Evolutionary conservation across 2,329 filamentous ascomycete genomes (phyloP).

Genomic region (Juglanconis sp.): DNA sequence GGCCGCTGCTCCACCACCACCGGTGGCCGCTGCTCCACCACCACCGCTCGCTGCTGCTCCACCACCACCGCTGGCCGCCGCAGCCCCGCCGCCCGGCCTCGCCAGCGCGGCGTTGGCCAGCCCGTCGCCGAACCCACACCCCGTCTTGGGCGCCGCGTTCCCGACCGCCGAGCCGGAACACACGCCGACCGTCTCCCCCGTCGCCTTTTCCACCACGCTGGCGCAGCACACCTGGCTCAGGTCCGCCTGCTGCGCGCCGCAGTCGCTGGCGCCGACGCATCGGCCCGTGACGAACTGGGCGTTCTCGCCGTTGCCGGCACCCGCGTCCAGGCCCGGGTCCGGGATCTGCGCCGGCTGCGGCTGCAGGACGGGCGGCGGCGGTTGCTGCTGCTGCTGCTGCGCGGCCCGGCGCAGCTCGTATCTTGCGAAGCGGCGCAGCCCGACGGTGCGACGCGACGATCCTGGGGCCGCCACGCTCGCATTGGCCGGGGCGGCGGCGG

Average conservation of each 20-base stretch:
- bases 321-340: background rate
- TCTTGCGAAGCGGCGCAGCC: constrained; percentile 3
- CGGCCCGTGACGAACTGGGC: constrained; percentile 10
- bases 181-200: constrained; percentile 2
- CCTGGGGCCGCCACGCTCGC: background rate
- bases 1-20: background rate
- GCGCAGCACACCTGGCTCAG: constrained; percentile 11
- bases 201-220: background rate
- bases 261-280: constrained; percentile 4
- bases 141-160: constrained; percentile 6
- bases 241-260: constrained; percentile 6
- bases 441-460: too few relatives aligned
- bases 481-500: background rate
- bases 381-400: too few relatives aligned
- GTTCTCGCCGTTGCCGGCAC: constrained; percentile 9
- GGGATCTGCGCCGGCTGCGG: constrained; percentile 5
- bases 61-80: background rate
- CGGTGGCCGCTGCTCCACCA: too few relatives aligned
- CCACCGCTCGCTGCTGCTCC: too few relatives aligned
- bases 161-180: constrained; percentile 11
- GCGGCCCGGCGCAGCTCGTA: constrained; percentile 11
- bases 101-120: background rate
- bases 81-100: background rate
- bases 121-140: constrained; percentile 11
- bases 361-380: constrained; percentile 7